Conservation (phyloP, 176 grass and related monocot species). For the Oryza meyeriana region DNA sequence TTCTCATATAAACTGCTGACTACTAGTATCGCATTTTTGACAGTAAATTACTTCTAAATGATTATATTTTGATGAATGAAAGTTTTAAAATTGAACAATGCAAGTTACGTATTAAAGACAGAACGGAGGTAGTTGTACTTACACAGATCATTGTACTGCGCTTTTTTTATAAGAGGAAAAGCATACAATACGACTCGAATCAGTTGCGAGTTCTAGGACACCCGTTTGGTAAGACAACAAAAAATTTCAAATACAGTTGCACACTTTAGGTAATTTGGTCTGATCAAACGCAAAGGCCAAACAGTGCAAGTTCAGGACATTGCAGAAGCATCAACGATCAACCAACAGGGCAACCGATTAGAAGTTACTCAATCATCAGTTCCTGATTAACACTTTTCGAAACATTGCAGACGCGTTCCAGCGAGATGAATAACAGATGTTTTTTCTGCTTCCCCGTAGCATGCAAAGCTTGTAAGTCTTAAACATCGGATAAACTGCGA, state of each 20-base stretch:
- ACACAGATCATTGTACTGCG: no score
- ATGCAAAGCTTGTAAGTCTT: slow-evolving; percentile 8
- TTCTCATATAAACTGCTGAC: no score
- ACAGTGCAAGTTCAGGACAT: neutral
- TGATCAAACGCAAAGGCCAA: neutral
- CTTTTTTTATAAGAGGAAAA: neutral
- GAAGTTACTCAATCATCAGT: neutral
- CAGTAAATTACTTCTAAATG: no score
- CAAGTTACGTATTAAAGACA: no score
- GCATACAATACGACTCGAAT: no score
- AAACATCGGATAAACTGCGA: neutral
- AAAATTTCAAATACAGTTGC: no score
- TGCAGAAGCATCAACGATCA: neutral
- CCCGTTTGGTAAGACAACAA: neutral
- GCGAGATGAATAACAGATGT: neutral
- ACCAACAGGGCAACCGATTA: neutral
- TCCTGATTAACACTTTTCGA: neutral
- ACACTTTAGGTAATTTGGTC: neutral
- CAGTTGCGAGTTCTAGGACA: neutral
- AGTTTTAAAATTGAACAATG: no score
- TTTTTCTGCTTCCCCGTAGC: neutral
- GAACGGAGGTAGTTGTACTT: no score
- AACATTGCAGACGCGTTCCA: neutral
- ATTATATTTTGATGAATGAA: no score
- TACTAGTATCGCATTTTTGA: no score